These are phyloP conservation scores for Cutaneotrichosporon daszewskae DNA, from an alignment of 1,284 basidiomycete species.

Conservation along the genomic window DNA sequence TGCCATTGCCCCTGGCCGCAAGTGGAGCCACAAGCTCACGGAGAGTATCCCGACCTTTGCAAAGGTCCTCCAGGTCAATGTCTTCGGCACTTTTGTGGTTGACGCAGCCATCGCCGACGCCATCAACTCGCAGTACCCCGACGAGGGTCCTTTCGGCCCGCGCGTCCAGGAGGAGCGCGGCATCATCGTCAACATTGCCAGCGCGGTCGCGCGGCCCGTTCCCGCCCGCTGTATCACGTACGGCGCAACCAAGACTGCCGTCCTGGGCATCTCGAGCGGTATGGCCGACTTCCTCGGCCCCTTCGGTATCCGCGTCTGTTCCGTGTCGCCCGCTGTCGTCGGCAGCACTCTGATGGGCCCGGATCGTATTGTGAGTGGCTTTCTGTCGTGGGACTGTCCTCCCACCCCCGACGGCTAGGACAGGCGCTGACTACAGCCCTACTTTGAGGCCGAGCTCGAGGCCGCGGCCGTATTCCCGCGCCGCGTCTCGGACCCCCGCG, in stretches of 20 bases:
- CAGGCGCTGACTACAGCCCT: slow-evolving; percentile 9
- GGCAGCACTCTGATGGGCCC: slow-evolving; percentile 23
- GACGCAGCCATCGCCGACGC: slow-evolving; percentile 30
- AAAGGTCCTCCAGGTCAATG: slow-evolving; percentile 26
- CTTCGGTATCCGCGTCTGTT: slow-evolving; percentile 29
- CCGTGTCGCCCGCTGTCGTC: slow-evolving; percentile 33
- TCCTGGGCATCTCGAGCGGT: slow-evolving; percentile 19
- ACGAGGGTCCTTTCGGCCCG: slow-evolving; percentile 11
- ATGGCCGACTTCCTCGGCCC: slow-evolving; percentile 28
- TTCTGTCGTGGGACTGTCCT: too few species aligned
- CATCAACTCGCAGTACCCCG: slow-evolving; percentile 31
- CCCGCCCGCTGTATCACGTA: slow-evolving; percentile 30
- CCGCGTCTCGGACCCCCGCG: slow-evolving; percentile 16
- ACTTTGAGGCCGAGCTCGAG: slow-evolving; percentile 21
- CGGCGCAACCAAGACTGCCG: slow-evolving; percentile 27
- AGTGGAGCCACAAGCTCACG: slow-evolving; percentile 17
- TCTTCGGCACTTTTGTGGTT: slow-evolving; percentile 29
- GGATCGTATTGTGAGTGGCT: slow-evolving; percentile 14
- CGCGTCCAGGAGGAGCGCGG: slow-evolving; percentile 28
- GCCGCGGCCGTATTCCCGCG: slow-evolving; percentile 20
- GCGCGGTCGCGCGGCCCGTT: slow-evolving; percentile 23
- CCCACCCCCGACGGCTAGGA: slow-evolving; percentile 13
- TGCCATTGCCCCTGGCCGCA: slow-evolving; percentile 18
- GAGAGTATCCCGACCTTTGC: slow-evolving; percentile 17
- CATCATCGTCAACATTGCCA: slow-evolving; percentile 32